These are phyloP conservation scores for Solanum clarkiae DNA, from an alignment of 257 asterid genomes.

Conservation along the genomic window DNA sequence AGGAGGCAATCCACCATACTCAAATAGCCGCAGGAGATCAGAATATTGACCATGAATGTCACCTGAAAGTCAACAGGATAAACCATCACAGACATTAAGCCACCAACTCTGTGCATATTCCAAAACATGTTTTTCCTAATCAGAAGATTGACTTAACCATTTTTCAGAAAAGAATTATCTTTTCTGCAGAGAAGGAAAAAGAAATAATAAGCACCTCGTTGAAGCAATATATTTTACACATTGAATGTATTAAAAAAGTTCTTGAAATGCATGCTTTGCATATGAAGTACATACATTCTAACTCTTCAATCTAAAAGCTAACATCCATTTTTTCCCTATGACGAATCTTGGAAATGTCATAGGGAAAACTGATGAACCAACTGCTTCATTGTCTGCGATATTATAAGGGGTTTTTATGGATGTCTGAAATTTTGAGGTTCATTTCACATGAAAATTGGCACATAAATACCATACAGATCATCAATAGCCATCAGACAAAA, in stretches of 20 bases:
- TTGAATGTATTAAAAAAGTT: not conserved
- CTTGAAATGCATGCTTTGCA: not conserved
- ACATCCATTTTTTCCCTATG: not conserved
- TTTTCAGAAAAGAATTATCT: not conserved
- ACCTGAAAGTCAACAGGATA: constrained; percentile 5
- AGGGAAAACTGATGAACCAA: not conserved
- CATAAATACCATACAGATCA: not conserved
- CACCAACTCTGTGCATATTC: not conserved
- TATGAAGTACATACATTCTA: not conserved
- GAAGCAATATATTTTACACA: not conserved
- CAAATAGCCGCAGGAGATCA: constrained; percentile 23
- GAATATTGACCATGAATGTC: constrained; percentile 32
- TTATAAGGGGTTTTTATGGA: not conserved
- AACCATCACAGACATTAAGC: not conserved
- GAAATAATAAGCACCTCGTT: not conserved
- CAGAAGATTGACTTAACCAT: not conserved
- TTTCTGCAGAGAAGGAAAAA: not conserved
- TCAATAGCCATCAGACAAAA: not conserved
- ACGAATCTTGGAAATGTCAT: not conserved
- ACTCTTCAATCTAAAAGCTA: not conserved
- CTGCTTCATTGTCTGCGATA: not conserved
- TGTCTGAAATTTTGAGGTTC: not conserved
- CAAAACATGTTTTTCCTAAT: not conserved
- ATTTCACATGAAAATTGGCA: not conserved
- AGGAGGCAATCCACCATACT: constrained; percentile 26